A percentile compares a stretch with the other conserved stretches of the same genome.
phyloP scores from a whole-genome alignment of 257 asterid genomes.

The Solanum appendiculatum region DNA sequence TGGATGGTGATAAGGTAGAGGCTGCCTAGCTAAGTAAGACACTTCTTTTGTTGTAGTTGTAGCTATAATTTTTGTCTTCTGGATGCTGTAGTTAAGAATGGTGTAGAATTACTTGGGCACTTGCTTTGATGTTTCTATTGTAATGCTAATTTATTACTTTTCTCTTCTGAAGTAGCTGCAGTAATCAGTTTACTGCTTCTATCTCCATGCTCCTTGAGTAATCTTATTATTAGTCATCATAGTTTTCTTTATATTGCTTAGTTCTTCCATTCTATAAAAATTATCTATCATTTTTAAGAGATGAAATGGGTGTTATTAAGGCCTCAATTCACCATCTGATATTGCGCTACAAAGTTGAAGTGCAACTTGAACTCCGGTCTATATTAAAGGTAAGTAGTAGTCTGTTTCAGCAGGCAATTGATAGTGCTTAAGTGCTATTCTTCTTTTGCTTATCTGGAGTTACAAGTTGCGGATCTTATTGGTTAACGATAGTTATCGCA shows the following conservation, averaged over 20 bases:
- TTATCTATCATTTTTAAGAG: background rate
- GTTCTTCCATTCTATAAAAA: background rate
- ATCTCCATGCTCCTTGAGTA: background rate
- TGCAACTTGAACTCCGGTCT: background rate
- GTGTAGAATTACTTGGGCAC: slow-evolving; percentile 25
- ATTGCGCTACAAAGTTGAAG: background rate
- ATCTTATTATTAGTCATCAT: background rate
- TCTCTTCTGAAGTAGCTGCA: background rate
- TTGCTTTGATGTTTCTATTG: slow-evolving; percentile 7
- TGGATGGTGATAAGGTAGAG: slow-evolving; percentile 77
- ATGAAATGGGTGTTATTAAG: background rate
- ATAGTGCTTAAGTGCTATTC: background rate
- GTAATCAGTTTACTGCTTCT: background rate
- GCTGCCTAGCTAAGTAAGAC: slow-evolving; percentile 43
- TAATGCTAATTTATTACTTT: background rate
- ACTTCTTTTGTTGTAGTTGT: slow-evolving; percentile 26
- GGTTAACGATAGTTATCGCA: background rate
- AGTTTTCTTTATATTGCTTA: background rate
- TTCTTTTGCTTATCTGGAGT: background rate
- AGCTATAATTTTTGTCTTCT: slow-evolving; percentile 22
- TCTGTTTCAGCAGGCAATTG: background rate
- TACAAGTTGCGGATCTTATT: background rate
- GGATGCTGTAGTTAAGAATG: slow-evolving; percentile 21
- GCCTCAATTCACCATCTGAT: background rate
- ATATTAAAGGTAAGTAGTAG: background rate